Conservation (phyloP, 768 basidiomycete genomes). For the Guyanaporus albipodus region DNA sequence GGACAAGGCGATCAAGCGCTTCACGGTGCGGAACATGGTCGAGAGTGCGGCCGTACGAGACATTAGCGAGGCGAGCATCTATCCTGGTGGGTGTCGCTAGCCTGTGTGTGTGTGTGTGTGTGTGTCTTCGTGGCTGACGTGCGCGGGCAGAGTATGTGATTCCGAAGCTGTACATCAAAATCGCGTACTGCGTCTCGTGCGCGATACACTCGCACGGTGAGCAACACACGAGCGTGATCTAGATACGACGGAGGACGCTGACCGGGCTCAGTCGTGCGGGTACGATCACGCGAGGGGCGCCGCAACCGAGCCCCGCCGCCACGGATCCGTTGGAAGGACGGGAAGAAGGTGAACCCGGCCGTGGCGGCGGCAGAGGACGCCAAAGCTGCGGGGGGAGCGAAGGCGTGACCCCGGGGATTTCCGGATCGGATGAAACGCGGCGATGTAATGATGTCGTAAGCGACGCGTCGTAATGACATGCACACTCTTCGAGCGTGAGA, state of each 20-base stretch:
- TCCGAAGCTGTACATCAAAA: constrained; percentile 98
- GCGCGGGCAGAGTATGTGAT: constrained; percentile 75
- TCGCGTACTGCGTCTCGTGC: constrained; percentile 97
- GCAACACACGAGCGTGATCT: too few species aligned
- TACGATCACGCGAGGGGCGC: constrained; percentile 91
- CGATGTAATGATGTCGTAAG: too few species aligned
- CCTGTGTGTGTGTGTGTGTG: neutral
- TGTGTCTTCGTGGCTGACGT: neutral
- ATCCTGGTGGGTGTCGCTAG: constrained; percentile 60
- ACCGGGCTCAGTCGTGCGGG: constrained; percentile 98
- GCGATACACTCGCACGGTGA: constrained; percentile 98
- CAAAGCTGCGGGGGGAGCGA: constrained; percentile 51
- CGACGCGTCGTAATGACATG: too few species aligned
- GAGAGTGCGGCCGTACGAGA: constrained; percentile 98
- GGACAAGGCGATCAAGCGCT: constrained; percentile 99
- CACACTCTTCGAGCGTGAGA: constrained; percentile 5
- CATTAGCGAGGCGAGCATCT: constrained; percentile 94
- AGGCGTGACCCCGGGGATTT: too few species aligned
- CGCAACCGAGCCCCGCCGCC: constrained; percentile 98
- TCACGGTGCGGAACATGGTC: constrained; percentile 99
- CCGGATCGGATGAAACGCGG: constrained; percentile 8
- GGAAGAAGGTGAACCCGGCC: constrained; percentile 94
- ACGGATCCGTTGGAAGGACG: constrained; percentile 92
- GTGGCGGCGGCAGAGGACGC: constrained; percentile 91
- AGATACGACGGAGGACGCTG: too few species aligned